Percentiles rank a stretch among this genome's conserved stretches.
phyloP scores from a whole-genome alignment of 352 stramenopile species.

The Phytopythium cucurbitacearum region DNA sequence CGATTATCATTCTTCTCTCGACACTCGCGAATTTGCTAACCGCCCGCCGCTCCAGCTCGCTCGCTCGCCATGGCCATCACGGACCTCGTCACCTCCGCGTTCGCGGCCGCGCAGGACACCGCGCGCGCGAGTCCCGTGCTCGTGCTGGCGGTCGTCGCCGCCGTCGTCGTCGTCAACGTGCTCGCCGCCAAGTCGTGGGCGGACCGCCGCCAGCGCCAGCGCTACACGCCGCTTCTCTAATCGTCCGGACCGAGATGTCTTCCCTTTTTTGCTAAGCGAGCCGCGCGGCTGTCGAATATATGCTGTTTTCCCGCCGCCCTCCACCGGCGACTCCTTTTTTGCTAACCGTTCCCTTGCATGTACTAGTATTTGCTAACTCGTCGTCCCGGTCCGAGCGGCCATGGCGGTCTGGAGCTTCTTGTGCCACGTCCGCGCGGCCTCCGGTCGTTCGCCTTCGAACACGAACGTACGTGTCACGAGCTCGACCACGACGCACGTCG shows the following conservation, averaged over 20 bases:
- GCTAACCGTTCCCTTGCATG: no score
- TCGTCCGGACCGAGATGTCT: not conserved
- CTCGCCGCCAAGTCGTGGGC: slow-evolving; percentile 33
- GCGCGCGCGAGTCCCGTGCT: slow-evolving; percentile 25
- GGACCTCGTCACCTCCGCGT: slow-evolving; percentile 21
- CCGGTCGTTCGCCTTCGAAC: slow-evolving; percentile 47
- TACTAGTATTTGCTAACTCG: no score
- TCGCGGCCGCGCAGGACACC: slow-evolving; percentile 15
- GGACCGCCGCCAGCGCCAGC: slow-evolving; percentile 22
- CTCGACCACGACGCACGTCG: slow-evolving; percentile 34
- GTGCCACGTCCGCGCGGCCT: slow-evolving; percentile 43
- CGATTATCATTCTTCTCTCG: no score
- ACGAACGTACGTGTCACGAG: slow-evolving; percentile 42
- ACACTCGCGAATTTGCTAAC: no score
- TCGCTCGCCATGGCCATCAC: slow-evolving; percentile 15
- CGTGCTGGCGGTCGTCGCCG: slow-evolving; percentile 19
- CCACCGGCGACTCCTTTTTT: no score
- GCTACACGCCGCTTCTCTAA: slow-evolving; percentile 30
- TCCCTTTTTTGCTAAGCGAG: not conserved
- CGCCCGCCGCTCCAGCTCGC: no score
- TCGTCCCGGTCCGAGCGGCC: no score
- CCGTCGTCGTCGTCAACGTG: slow-evolving; percentile 30
- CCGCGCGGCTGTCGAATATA: not conserved
- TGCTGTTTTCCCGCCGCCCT: no score
- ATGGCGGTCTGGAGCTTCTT: slow-evolving; percentile 58